phyloP scores from a whole-genome alignment of 2,329 filamentous ascomycete genomes.

The Paecilomyces fulvus region DNA sequence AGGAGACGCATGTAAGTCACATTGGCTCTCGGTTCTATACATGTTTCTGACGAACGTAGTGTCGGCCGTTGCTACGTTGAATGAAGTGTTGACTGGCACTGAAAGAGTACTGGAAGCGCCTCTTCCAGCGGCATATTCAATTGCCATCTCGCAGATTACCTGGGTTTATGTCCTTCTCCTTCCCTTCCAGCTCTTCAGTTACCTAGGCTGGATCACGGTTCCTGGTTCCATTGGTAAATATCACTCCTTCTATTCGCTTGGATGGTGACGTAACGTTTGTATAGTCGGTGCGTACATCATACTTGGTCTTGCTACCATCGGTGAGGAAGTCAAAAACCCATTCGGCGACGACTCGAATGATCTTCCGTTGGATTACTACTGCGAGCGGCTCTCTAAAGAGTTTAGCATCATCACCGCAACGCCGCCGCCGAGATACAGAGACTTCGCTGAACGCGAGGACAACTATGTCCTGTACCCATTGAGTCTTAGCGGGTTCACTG shows the following conservation, averaged over 20 bases:
- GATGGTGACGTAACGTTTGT: not conserved
- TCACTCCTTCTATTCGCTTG: not conserved
- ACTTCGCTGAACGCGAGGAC: conserved; percentile 38
- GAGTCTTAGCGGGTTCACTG: conserved; percentile 38
- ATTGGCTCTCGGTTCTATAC: not conserved
- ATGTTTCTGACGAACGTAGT: conserved; percentile 26
- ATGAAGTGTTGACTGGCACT: conserved; percentile 63
- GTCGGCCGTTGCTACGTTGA: conserved; percentile 55
- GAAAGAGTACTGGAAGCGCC: conserved; percentile 77
- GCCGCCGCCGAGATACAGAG: conserved; percentile 42
- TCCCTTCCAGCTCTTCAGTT: conserved; percentile 66
- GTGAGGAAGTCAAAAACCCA: conserved; percentile 75
- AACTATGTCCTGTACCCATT: conserved; percentile 32
- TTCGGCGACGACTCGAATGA: conserved; percentile 81
- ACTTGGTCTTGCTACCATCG: conserved; percentile 66
- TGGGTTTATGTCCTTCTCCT: conserved; percentile 75
- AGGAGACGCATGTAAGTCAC: conserved; percentile 25
- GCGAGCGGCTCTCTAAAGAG: conserved; percentile 64
- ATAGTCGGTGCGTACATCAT: conserved; percentile 69
- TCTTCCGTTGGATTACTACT: conserved; percentile 66
- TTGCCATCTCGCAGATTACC: conserved; percentile 77
- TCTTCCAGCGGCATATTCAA: conserved; percentile 72
- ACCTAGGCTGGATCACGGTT: conserved; percentile 65
- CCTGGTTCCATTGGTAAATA: conserved; percentile 61
- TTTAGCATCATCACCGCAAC: conserved; percentile 63